Evolutionary conservation across 148 eudicot genomes (phyloP), one percentile per base, ranked within the genome.

Genomic region (Hydrangea macrophylla): DNA sequence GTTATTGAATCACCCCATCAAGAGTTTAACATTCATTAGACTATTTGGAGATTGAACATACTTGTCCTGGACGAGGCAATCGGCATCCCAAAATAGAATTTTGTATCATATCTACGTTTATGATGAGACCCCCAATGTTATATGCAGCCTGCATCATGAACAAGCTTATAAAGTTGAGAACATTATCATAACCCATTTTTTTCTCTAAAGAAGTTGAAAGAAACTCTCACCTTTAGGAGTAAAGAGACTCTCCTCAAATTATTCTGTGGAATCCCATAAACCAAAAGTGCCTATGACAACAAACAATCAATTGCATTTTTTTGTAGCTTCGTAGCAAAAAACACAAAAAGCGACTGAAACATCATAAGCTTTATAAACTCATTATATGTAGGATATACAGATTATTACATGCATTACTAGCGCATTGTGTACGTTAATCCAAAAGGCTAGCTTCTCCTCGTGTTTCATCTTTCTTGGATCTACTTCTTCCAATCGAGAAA

Each of bases 401-500:
- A 48, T 48, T 48, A 68, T 88, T 91, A 94, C 99, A 74, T 94
- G 99, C 97, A 94, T 91, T 35, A 84, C 99, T 33, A 94, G 82
- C 24, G 89, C 84, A 74, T 94, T 94, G 70, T 94, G 99, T 58
- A 94, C 78, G 56, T 94, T 94, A 65, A 94, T 91, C 99, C 99
- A 94, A 69, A 94, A 20, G n/a, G 97, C 96, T 26, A 94, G 75
- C 79, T 91, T 94, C 83, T 94, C 97, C 70, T 89, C 96, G 31
- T 82, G 83, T 64, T 81, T 89, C 84, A 94, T 65, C 78, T 78
- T 87, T 69, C 77, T 78, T 0, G 89, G 88, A 62, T 94, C 86
- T 61, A 90, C 75, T 62, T 72, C 80, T 61, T 86, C 88, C 77
- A 94, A 69, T 48, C 68, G 80, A n/a, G 73, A 82, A 37, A 88